A percentile compares a stretch with the other conserved stretches of the same genome.
Conservation (phyloP, 768 basidiomycete genomes). For the Cyclocybe cylindracea region DNA sequence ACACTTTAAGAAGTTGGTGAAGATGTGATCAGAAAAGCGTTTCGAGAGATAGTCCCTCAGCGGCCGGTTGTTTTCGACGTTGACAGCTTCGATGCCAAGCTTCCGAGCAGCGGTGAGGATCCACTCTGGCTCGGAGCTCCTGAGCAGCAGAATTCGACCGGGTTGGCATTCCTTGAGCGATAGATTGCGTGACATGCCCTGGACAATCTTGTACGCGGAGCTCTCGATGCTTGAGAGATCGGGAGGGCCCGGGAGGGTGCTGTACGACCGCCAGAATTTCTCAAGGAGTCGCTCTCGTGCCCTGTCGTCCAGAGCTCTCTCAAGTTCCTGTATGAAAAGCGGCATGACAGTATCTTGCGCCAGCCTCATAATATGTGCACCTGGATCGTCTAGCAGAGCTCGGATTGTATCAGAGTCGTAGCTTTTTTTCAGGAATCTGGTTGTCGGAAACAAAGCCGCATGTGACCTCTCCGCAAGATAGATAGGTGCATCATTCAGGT, state of each 20-base stretch:
- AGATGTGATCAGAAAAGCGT: conserved; percentile 3
- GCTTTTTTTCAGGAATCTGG: not conserved
- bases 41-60: not conserved
- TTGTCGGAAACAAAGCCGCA: conserved; percentile 1
- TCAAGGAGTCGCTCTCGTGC: conserved; percentile 1
- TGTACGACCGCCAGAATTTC: conserved; percentile 7
- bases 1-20: conserved; percentile 8
- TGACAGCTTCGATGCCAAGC: conserved; percentile 5
- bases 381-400: not conserved
- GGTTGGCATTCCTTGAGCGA: conserved; percentile 9
- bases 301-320: not conserved
- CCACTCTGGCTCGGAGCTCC: not conserved
- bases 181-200: not conserved
- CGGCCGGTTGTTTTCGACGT: not conserved
- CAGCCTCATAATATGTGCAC: conserved; percentile 3
- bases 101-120: not conserved
- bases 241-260: conserved; percentile 12
- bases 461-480: conserved; percentile 1
- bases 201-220: not conserved
- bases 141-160: not conserved
- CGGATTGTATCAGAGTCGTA: not conserved
- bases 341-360: not conserved
- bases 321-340: not conserved
- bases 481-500: not conserved
- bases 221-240: not conserved